These are phyloP conservation scores for Zasmidium angulare DNA, from an alignment of 2,329 filamentous ascomycete genomes.

Conservation along the genomic window DNA sequence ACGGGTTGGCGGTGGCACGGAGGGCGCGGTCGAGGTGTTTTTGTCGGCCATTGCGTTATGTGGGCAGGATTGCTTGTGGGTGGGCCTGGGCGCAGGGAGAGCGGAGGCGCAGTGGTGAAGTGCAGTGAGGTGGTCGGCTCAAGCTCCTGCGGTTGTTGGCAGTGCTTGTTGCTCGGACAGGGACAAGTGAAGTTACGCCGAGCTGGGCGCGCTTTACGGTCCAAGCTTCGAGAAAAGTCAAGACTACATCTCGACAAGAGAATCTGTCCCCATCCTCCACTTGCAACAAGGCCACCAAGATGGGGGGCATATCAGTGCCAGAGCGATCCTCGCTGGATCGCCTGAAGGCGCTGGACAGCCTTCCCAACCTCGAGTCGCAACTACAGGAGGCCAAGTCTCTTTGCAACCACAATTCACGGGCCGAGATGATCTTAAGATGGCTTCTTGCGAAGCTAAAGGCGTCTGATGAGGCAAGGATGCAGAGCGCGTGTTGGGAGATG, in stretches of 20 bases:
- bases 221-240: slow-evolving; percentile 12
- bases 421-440: slow-evolving; percentile 67
- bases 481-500: slow-evolving; percentile 57
- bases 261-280: not conserved
- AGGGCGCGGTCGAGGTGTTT: slow-evolving; percentile 52
- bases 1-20: slow-evolving; percentile 65
- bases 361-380: slow-evolving; percentile 26
- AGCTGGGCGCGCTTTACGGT: not conserved
- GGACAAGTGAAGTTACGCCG: not conserved
- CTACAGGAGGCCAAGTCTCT: slow-evolving; percentile 28
- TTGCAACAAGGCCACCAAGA: slow-evolving; percentile 4
- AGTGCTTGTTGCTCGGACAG: not conserved
- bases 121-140: not conserved
- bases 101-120: not conserved
- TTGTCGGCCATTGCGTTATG: slow-evolving; percentile 56
- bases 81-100: not conserved
- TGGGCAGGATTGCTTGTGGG: not conserved
- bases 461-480: slow-evolving; percentile 43
- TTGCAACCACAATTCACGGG: slow-evolving; percentile 33
- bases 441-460: slow-evolving; percentile 60
- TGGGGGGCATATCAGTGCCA: slow-evolving; percentile 7
- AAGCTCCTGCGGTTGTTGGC: not conserved
- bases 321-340: slow-evolving; percentile 40
- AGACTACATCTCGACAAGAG: not conserved
- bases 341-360: slow-evolving; percentile 38